Evolutionary conservation across 768 basidiomycete species (phyloP).

Genomic region (Mycena amicta): DNA sequence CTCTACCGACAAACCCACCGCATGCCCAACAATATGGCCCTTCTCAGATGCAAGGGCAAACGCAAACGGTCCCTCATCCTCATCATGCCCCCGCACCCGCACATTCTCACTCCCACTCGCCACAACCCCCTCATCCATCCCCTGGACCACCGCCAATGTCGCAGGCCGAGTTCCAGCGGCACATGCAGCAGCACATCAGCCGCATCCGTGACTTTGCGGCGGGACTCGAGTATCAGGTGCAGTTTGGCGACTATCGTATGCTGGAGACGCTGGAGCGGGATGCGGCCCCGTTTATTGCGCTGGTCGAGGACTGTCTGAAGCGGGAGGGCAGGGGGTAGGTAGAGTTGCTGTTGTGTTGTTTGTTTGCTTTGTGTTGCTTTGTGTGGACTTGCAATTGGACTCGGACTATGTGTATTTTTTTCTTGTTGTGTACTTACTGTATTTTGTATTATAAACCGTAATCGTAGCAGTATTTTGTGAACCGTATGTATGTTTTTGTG

Average conservation of each 20-base stretch:
- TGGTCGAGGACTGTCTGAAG: conserved; percentile 42
- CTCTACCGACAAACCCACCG: neutral
- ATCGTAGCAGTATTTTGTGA: no score
- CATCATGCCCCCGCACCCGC: neutral
- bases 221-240: conserved; percentile 49
- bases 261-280: conserved; percentile 44
- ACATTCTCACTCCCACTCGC: neutral
- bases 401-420: no score
- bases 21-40: neutral
- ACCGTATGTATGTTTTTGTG: no score
- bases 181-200: conserved; percentile 44
- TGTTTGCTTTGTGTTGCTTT: no score
- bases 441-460: no score
- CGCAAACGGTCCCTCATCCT: neutral
- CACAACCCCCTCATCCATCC: no score
- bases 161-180: conserved; percentile 27
- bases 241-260: conserved; percentile 47
- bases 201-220: conserved; percentile 48
- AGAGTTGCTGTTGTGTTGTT: no score
- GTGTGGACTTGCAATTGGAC: no score
- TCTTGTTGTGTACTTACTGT: no score
- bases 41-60: no score
- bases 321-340: no score
- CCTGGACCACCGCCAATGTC: neutral
- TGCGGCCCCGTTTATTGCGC: conserved; percentile 40